These are phyloP conservation scores for Volvariella surrecta DNA, from an alignment of 1,284 basidiomycete genomes.

Conservation along the genomic window DNA sequence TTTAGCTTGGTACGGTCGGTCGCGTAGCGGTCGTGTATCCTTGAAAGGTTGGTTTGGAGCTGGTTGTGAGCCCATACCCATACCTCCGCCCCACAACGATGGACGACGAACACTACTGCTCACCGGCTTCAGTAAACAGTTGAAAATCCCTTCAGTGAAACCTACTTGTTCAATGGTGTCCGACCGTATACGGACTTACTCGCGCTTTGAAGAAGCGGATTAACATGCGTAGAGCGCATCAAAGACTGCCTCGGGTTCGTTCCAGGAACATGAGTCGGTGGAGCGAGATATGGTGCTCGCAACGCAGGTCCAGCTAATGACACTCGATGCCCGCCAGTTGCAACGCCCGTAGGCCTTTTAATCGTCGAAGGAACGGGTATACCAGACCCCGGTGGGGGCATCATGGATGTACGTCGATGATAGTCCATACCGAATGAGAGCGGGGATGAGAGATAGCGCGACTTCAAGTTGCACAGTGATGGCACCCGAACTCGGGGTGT, in stretches of 20 bases:
- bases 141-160: conserved; percentile 7
- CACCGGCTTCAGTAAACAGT: conserved; percentile 4
- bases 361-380: conserved; percentile 53
- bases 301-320: conserved; percentile 61
- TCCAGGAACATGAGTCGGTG: conserved; percentile 18
- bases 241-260: conserved; percentile 60
- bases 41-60: conserved; percentile 47
- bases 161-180: conserved; percentile 70
- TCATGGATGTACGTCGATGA: conserved; percentile 50
- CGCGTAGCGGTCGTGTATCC: conserved; percentile 70
- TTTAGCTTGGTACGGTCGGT: conserved; percentile 58
- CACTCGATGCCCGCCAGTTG: conserved; percentile 39
- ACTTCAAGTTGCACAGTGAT: no score
- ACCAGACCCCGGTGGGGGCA: conserved; percentile 44
- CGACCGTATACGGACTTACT: conserved; percentile 55
- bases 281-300: conserved; percentile 44
- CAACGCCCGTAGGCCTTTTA: conserved; percentile 44
- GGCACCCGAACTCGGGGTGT: no score
- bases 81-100: conserved; percentile 52
- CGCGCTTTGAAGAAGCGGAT: conserved; percentile 61
- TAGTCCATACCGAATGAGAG: conserved; percentile 29
- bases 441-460: conserved; percentile 2
- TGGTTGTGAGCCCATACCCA: conserved; percentile 22
- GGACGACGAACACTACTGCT: conserved; percentile 54
- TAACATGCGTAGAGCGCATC: conserved; percentile 56